A percentile compares a stretch with the other conserved stretches of the same genome.
Evolutionary conservation across 352 stramenopile genomes (phyloP).

Genomic region (Pythium aphanidermatum): DNA sequence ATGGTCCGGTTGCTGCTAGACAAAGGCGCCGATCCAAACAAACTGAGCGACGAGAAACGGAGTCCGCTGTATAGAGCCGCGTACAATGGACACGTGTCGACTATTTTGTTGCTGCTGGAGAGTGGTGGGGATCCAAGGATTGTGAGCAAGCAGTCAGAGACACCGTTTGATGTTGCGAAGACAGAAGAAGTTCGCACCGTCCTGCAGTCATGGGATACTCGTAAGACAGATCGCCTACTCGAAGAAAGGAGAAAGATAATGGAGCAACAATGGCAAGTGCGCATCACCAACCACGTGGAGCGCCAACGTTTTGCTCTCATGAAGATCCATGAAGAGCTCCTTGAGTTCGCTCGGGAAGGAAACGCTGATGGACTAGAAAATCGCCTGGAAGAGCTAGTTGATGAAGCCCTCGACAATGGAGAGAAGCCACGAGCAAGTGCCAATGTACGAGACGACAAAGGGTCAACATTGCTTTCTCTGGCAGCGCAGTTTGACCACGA

Average conservation of each 20-base stretch:
- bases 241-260: slow-evolving; percentile 60
- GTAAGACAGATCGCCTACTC: slow-evolving; percentile 60
- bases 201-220: slow-evolving; percentile 65
- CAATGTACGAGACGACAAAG: slow-evolving; percentile 76
- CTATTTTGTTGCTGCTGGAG: slow-evolving; percentile 56
- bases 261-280: slow-evolving; percentile 73
- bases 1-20: slow-evolving; percentile 68
- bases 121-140: slow-evolving; percentile 68
- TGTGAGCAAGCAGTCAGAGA: slow-evolving; percentile 69
- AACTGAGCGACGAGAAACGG: slow-evolving; percentile 75
- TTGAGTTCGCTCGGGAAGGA: slow-evolving; percentile 39
- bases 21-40: slow-evolving; percentile 80
- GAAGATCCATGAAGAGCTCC: slow-evolving; percentile 76
- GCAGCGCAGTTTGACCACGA: slow-evolving; percentile 64
- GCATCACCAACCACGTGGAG: slow-evolving; percentile 82
- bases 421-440: slow-evolving; percentile 57
- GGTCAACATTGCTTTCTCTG: slow-evolving; percentile 67
- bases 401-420: slow-evolving; percentile 55
- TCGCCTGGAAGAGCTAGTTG: slow-evolving; percentile 60
- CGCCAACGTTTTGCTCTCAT: slow-evolving; percentile 76
- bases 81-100: slow-evolving; percentile 83
- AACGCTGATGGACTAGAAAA: slow-evolving; percentile 44
- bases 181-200: slow-evolving; percentile 47
- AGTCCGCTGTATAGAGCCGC: slow-evolving; percentile 78
- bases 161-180: slow-evolving; percentile 85